Base-by-base conservation (phyloP, 805 yeast species). In the Wickerhamiella dianesei region DNA sequence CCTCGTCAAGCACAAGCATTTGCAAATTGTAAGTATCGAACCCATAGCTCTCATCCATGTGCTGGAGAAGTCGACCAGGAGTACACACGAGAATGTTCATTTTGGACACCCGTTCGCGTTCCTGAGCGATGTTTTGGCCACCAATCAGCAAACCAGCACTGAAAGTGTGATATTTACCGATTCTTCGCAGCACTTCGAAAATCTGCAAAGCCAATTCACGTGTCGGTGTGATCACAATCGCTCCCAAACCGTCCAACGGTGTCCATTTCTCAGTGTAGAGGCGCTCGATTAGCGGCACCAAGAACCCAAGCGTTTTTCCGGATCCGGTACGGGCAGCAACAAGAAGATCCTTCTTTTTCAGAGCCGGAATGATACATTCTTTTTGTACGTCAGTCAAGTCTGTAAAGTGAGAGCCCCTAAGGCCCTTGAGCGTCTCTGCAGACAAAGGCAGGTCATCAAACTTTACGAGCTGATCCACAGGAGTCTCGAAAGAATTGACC, bases 71-170 rank as follows among this genome's bases (percentile, higher is more conserved):
- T 61, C 96, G 72, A 3, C 96, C 96, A 0, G 96, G 96, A 0
- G 96, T 87, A 13, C 95, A 92, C 29, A 87, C 81, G 47, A 87
- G 68, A 40, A 87, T 82, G 62, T 87, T 88, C 65, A 87, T 79
- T 54, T 74, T 74, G 0, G 80, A 74, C 5, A 87, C 75, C 60
- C 96, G 74, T 45, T 84, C 95, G 51, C 76, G 75, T 62, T 87
- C 96, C 55, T 72, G 82, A 50, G 76, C 74, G 25, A 82, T 82
- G 59, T 86, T 95, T 60, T 88, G 86, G 36, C 96, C 96, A 44
- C 96, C 96, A 57, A 88, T 87, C 9, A 88, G 89, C 50, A 87
- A 68, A 49, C 95, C 96, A 0, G 95, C 95, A 4, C 94, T 81
- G 50, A 87, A 80, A 2, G 77, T 66, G 54, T 79, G 80, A 54